Base-by-base conservation (phyloP, 257 asterid genomes). In the Verbena officinalis region DNA sequence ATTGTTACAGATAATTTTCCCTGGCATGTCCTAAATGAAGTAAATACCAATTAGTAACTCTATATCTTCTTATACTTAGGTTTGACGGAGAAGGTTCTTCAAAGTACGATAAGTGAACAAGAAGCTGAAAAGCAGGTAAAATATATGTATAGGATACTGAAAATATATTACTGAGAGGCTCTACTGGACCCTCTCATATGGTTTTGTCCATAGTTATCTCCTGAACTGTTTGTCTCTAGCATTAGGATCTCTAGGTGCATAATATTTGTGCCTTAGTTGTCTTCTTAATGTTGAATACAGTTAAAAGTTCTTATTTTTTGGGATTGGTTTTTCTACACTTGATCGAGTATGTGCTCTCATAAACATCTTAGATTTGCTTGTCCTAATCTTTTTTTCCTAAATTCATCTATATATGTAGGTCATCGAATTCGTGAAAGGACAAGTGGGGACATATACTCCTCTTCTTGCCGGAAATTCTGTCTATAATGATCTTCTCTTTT, bases 111-210 rank as follows among this genome's bases (percentile, higher is more conserved):
- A 50, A 87, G 80, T 53, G 97, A 81, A 73, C 70, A 70, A 72
- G 97, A 94, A 74, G 99, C 97, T 69, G 96, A 94, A 84, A 74
- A 80, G 65, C 91, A 86, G 99, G 99, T 94, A 76, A 42, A n/a
- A 57, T 40, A 39, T 11, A 55, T 69, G 14, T 21, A 15, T 55
- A 48, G 7, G 59, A 46, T 46, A 15, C 27, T 23, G 14, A 55
- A 24, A 13, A 31, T 73, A 16, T 45, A 16, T 55, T 62, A 24
- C 23, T 53, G 11, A 36, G 33, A 27, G 5, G 5, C 54, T 40
- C 8, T 30, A 24, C 34, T 45, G 33, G 38, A 60, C 31, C 19
- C 54, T 59, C 19, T 68, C 38, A 24, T 68, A 38, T 22, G 38
- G 45, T 4, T 45, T 12, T 13, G 67, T 68, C 27, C n/a, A 40